These are phyloP conservation scores for Sodiomyces alkalinus DNA, from an alignment of 2,329 filamentous ascomycete genomes.

Conservation along the genomic window DNA sequence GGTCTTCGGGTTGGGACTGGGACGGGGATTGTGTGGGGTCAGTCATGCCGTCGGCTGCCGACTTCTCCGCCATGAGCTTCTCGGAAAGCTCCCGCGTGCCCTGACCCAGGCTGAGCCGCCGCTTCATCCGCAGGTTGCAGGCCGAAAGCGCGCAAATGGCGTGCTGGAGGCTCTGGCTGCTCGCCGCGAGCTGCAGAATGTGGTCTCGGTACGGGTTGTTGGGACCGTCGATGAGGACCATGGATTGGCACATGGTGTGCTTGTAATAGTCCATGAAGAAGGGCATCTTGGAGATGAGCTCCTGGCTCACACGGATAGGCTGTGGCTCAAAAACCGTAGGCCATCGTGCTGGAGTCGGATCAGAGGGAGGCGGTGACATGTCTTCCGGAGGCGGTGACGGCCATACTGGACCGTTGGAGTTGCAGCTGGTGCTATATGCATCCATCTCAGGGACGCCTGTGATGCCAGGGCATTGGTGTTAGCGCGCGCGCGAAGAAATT, in stretches of 20 bases:
- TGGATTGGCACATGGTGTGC: slow-evolving; percentile 78
- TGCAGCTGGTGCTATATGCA: slow-evolving; percentile 33
- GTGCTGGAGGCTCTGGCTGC: slow-evolving; percentile 75
- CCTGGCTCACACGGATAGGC: slow-evolving; percentile 36
- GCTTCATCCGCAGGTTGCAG: slow-evolving; percentile 80
- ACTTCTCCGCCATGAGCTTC: slow-evolving; percentile 30
- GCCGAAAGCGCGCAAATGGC: slow-evolving; percentile 80
- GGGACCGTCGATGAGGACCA: slow-evolving; percentile 80
- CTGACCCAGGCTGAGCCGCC: slow-evolving; percentile 47
- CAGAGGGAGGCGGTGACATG: slow-evolving; percentile 25
- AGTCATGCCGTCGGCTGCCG: slow-evolving; percentile 25
- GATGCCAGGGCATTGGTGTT: slow-evolving; percentile 11
- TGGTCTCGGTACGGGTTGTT: slow-evolving; percentile 76
- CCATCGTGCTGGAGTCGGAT: slow-evolving; percentile 32
- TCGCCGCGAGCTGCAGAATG: slow-evolving; percentile 61
- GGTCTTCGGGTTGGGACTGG: slow-evolving; percentile 42
- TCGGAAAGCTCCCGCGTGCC: slow-evolving; percentile 34
- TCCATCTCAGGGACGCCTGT: slow-evolving; percentile 38
- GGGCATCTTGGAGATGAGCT: slow-evolving; percentile 63
- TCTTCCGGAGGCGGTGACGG: slow-evolving; percentile 29
- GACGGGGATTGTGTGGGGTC: no score
- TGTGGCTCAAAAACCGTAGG: slow-evolving; percentile 29
- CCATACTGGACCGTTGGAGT: slow-evolving; percentile 33
- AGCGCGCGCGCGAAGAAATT: no score
- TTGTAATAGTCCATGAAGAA: slow-evolving; percentile 91